Conservation (phyloP, 2,329 filamentous ascomycete species). For the Lasiodiplodia citricola region DNA sequence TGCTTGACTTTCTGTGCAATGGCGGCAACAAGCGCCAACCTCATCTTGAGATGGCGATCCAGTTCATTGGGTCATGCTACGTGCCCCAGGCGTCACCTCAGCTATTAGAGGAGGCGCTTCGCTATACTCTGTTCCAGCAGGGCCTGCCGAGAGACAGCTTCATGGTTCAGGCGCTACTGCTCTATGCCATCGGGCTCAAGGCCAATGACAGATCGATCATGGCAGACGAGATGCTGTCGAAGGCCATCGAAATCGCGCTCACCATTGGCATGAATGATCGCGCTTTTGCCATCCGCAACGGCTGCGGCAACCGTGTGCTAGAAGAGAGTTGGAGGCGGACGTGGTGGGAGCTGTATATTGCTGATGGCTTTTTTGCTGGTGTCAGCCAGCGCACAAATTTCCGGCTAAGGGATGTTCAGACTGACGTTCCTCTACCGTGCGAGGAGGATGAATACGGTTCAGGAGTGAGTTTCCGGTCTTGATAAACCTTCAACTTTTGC, state of each 20-base stretch:
- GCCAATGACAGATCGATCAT: conserved; percentile 74
- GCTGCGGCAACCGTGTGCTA: conserved; percentile 67
- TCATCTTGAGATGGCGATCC: conserved; percentile 60
- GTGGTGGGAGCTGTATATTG: conserved; percentile 87
- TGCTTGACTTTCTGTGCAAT: conserved; percentile 48
- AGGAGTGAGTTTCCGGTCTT: conserved; percentile 36
- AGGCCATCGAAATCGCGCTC: conserved; percentile 73
- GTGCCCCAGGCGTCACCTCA: conserved; percentile 52
- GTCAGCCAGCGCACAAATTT: conserved; percentile 76
- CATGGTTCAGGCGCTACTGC: conserved; percentile 76
- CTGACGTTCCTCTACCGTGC: conserved; percentile 77
- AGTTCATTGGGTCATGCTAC: conserved; percentile 63
- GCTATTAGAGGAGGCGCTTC: conserved; percentile 48
- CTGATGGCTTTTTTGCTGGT: conserved; percentile 83
- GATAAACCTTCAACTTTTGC: background rate
- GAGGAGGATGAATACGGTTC: conserved; percentile 74
- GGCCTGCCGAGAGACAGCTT: conserved; percentile 51
- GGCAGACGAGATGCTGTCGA: conserved; percentile 69
- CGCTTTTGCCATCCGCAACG: conserved; percentile 68
- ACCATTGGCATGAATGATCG: conserved; percentile 77
- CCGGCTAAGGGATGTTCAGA: conserved; percentile 68
- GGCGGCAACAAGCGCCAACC: conserved; percentile 33
- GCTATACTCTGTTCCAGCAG: conserved; percentile 39
- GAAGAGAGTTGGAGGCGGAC: conserved; percentile 87
- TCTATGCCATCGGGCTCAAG: conserved; percentile 79